Evolutionary conservation across 2,329 filamentous ascomycete genomes (phyloP).

Genomic region (Cercospora sp.): DNA sequence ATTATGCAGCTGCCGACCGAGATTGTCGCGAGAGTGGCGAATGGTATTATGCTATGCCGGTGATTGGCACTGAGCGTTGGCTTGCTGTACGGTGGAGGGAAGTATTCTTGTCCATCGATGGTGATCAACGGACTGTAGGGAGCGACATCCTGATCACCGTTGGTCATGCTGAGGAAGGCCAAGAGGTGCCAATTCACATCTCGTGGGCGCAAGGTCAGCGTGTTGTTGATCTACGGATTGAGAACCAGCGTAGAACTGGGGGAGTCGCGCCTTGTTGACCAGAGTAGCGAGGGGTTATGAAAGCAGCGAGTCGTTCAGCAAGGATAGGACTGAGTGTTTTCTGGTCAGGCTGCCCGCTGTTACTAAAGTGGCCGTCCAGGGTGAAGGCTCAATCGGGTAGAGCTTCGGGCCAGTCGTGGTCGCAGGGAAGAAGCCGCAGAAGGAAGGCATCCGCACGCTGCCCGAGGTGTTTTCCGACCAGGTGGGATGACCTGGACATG

Average conservation of each 20-base stretch:
- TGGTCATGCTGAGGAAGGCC: background rate
- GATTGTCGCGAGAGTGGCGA: slow-evolving; percentile 35
- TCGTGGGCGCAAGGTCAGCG: background rate
- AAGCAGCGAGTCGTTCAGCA: background rate
- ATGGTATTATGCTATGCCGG: slow-evolving; percentile 34
- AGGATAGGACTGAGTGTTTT: background rate
- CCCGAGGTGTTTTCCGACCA: background rate
- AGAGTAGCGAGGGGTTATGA: background rate
- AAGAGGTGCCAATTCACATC: background rate
- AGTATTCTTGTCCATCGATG: slow-evolving; percentile 32
- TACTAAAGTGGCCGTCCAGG: background rate
- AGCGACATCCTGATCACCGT: background rate
- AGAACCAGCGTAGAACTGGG: background rate
- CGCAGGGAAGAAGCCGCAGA: background rate
- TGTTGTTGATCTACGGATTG: background rate
- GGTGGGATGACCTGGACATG: background rate
- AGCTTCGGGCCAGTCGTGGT: background rate
- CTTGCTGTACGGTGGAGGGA: slow-evolving; percentile 36
- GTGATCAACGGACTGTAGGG: slow-evolving; percentile 29
- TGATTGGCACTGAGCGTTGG: slow-evolving; percentile 26
- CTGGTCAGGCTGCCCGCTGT: background rate
- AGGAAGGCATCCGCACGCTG: background rate
- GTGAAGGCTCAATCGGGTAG: background rate
- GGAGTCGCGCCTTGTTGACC: background rate
- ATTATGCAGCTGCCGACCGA: slow-evolving; percentile 35